These are phyloP conservation scores for Teratosphaeriaceae sp. DNA, from an alignment of 2,329 filamentous ascomycete genomes.

Conservation along the genomic window DNA sequence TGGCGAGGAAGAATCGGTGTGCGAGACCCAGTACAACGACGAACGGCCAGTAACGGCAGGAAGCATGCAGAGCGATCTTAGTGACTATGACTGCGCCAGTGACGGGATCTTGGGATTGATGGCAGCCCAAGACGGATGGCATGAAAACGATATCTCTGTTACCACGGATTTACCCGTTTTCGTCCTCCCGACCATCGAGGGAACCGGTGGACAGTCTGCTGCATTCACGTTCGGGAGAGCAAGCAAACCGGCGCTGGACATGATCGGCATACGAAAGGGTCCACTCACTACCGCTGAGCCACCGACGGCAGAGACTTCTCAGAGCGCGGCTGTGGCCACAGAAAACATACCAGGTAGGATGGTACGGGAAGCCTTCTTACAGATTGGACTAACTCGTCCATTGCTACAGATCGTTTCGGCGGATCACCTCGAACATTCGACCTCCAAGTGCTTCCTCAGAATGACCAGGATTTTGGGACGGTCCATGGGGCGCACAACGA, in stretches of 20 bases:
- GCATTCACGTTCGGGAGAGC: constrained; percentile 1
- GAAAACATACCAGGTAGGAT: too few relatives aligned
- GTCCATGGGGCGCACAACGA: too few relatives aligned
- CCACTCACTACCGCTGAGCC: not conserved
- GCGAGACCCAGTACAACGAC: not conserved
- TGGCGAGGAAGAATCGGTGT: constrained; percentile 1
- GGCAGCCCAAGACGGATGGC: not conserved
- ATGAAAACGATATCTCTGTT: not conserved
- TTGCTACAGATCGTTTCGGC: too few relatives aligned
- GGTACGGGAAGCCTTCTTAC: too few relatives aligned
- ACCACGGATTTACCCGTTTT: not conserved
- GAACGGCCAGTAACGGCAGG: constrained; percentile 2
- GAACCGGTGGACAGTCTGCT: not conserved
- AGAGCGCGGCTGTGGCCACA: too few relatives aligned
- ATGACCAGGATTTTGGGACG: too few relatives aligned
- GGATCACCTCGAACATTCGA: too few relatives aligned
- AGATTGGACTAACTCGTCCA: too few relatives aligned
- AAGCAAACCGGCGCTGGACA: not conserved
- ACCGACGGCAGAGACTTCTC: not conserved
- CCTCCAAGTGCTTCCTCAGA: too few relatives aligned
- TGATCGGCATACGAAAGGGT: constrained; percentile 1
- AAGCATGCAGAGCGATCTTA: not conserved
- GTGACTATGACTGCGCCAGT: not conserved
- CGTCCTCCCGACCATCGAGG: not conserved
- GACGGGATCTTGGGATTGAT: not conserved